Evolutionary conservation across 176 grass and related monocot genomes (phyloP).

Genomic region (Carex cristatella): DNA sequence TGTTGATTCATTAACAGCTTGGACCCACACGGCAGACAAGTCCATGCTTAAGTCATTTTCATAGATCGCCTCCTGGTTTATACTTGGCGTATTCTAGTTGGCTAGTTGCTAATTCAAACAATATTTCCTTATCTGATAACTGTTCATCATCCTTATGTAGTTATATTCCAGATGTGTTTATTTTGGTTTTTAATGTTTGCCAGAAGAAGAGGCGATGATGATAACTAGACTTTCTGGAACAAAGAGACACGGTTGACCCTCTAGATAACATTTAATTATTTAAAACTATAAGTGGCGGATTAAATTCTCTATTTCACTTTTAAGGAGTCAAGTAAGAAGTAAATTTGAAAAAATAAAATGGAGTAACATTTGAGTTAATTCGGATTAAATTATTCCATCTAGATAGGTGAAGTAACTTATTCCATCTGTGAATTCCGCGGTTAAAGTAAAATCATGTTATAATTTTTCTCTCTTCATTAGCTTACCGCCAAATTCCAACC

Average conservation of each 20-base stretch:
- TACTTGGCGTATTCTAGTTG: neutral
- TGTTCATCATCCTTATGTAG: neutral
- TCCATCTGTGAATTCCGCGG: too few relatives aligned
- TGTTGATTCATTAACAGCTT: neutral
- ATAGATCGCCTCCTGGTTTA: neutral
- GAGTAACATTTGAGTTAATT: too few relatives aligned
- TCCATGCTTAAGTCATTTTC: conserved; percentile 2
- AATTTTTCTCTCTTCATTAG: too few relatives aligned
- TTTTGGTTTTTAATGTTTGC: neutral
- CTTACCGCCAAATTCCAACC: too few relatives aligned
- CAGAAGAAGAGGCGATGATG: neutral
- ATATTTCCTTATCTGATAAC: neutral
- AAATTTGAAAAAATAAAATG: too few relatives aligned
- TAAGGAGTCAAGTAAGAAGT: too few relatives aligned
- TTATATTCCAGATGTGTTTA: neutral
- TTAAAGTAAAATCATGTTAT: too few relatives aligned
- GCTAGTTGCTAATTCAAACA: neutral
- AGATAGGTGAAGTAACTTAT: too few relatives aligned
- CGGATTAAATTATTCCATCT: too few relatives aligned
- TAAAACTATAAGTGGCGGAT: too few relatives aligned
- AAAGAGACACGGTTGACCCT: neutral
- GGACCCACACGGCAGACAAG: conserved; percentile 15
- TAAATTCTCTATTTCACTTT: too few relatives aligned
- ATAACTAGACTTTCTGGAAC: neutral
- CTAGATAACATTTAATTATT: neutral